These are phyloP conservation scores for Boletus fagicola DNA, from an alignment of 768 basidiomycete species.

Conservation along the genomic window DNA sequence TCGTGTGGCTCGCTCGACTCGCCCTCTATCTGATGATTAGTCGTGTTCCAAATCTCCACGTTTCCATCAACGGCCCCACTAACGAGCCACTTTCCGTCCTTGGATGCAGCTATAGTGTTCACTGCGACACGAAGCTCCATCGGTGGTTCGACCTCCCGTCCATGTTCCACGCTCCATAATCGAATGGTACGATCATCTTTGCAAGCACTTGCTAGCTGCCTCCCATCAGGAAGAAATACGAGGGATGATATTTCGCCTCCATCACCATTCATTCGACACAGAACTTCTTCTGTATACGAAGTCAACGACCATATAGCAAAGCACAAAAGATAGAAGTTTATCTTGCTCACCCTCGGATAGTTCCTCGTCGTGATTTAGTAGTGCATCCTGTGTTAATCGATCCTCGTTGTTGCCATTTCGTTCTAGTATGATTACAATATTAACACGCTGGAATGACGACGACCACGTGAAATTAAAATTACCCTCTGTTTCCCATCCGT, in stretches of 20 bases:
- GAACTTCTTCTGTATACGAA: neutral
- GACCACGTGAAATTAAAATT: neutral
- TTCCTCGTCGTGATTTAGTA: neutral
- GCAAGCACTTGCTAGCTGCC: neutral
- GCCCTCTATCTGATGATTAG: neutral
- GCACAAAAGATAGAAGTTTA: neutral
- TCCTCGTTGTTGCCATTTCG: neutral
- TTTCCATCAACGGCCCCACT: conserved; percentile 6
- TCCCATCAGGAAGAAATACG: neutral
- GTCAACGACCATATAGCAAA: neutral
- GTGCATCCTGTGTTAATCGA: too few species aligned
- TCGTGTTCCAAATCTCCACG: conserved; percentile 8
- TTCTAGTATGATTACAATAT: neutral
- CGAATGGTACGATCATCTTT: neutral
- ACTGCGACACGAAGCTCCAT: neutral
- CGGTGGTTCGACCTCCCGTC: neutral
- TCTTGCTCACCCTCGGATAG: neutral
- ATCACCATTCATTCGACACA: neutral
- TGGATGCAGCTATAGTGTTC: conserved; percentile 2
- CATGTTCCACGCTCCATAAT: neutral
- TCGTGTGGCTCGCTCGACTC: neutral
- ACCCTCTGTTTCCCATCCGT: neutral
- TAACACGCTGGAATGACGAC: neutral
- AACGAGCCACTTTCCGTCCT: conserved; percentile 10
- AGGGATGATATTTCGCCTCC: neutral